Conservation (phyloP, 2,329 filamentous ascomycete genomes). For the Hansfordia pulvinata region DNA sequence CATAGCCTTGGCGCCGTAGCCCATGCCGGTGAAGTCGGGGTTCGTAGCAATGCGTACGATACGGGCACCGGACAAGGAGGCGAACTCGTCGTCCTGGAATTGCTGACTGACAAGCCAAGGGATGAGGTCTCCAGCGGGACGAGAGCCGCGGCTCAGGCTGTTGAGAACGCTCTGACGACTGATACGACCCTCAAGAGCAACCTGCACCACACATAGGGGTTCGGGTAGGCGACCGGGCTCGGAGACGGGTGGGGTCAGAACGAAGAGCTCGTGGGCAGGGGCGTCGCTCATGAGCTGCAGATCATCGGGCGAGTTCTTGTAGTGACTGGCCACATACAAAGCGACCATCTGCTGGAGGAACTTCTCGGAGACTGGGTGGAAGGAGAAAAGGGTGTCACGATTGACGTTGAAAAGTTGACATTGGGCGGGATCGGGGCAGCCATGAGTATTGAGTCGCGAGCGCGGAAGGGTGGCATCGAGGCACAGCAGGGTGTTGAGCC, state of each 20-base stretch:
- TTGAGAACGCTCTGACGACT: constrained; percentile 86
- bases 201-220: constrained; percentile 87
- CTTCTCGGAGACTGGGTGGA: constrained; percentile 91
- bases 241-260: constrained; percentile 75
- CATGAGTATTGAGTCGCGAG: constrained; percentile 56
- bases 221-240: constrained; percentile 74
- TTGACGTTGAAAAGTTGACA: constrained; percentile 92
- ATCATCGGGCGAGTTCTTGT: constrained; percentile 82
- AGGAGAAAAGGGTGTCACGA: constrained; percentile 94
- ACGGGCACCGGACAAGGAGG: constrained; percentile 79
- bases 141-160: constrained; percentile 74
- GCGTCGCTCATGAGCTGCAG: constrained; percentile 98
- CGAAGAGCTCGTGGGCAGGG: constrained; percentile 90
- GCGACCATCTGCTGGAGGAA: constrained; percentile 98
- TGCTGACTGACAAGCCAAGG: constrained; percentile 97
- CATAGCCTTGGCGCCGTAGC: constrained; percentile 82
- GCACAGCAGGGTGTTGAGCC: constrained; percentile 89
- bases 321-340: constrained; percentile 87
- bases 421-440: constrained; percentile 79
- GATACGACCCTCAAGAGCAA: constrained; percentile 88
- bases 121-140: constrained; percentile 85
- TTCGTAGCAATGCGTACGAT: constrained; percentile 93
- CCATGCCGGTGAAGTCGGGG: constrained; percentile 84
- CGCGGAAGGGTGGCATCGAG: constrained; percentile 83
- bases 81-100: constrained; percentile 96